phyloP scores from a whole-genome alignment of 208 protist species.

The Trypanosoma avium region DNA sequence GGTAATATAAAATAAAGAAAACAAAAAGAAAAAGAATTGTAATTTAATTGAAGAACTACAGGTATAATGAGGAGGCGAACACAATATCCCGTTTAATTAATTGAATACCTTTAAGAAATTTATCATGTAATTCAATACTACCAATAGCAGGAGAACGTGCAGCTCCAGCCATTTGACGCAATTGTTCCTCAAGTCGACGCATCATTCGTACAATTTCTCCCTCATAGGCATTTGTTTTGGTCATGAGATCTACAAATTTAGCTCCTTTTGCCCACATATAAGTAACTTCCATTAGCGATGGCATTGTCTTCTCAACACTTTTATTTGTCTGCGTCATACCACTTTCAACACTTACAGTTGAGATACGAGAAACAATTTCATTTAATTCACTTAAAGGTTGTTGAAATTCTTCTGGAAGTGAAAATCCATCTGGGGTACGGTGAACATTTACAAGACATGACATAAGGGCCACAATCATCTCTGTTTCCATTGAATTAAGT shows the following conservation, averaged over 20 bases:
- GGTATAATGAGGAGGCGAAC: constrained; percentile 98
- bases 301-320: constrained; percentile 94
- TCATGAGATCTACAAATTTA: constrained; percentile 97
- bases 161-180: constrained; percentile 97
- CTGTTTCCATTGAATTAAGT: constrained; percentile 96
- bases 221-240: constrained; percentile 98
- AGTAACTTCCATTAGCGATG: constrained; percentile 96
- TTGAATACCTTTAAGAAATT: constrained; percentile 96
- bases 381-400: constrained; percentile 89
- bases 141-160: constrained; percentile 98
- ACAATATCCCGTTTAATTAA: constrained; percentile 99
- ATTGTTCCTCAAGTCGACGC: constrained; percentile 97
- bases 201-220: constrained; percentile 98
- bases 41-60: too few relatives aligned
- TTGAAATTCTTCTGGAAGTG: constrained; percentile 84
- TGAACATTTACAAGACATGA: constrained; percentile 97
- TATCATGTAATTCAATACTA: constrained; percentile 97
- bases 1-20: constrained; percentile 10
- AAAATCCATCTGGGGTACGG: constrained; percentile 88
- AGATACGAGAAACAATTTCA: constrained; percentile 92
- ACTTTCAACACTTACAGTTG: constrained; percentile 91
- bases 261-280: constrained; percentile 97
- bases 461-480: constrained; percentile 95
- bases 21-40: background rate
- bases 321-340: constrained; percentile 90